phyloP scores from a whole-genome alignment of 2,329 filamentous ascomycete species.

The Lasiodiplodia gonubiensis region DNA sequence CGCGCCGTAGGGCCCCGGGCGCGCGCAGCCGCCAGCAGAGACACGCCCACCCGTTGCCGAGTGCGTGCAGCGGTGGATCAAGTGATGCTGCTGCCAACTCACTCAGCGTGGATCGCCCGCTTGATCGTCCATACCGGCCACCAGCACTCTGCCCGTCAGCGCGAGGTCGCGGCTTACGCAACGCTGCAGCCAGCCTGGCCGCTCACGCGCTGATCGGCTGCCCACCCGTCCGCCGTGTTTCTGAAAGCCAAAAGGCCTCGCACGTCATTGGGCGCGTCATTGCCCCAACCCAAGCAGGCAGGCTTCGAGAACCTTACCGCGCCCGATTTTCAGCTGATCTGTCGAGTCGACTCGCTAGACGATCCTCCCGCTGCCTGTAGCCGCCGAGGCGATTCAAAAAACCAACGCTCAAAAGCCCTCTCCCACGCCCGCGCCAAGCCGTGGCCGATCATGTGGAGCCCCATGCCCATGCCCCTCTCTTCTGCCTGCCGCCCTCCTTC shows the following conservation, averaged over 20 bases:
- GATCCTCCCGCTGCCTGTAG: slow-evolving; percentile 24
- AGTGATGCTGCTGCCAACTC: neutral
- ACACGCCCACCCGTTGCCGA: neutral
- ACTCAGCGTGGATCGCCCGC: slow-evolving; percentile 10
- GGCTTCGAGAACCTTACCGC: slow-evolving; percentile 24
- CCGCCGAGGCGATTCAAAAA: slow-evolving; percentile 7
- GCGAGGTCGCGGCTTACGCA: slow-evolving; percentile 7
- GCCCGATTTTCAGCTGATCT: slow-evolving; percentile 23
- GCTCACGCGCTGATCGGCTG: slow-evolving; percentile 9
- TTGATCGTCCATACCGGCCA: neutral
- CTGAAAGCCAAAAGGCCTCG: neutral
- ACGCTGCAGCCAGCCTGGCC: slow-evolving; percentile 9
- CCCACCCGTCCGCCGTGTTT: slow-evolving; percentile 22
- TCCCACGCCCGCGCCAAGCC: slow-evolving; percentile 12
- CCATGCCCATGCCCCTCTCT: slow-evolving; percentile 1
- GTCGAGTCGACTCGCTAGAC: slow-evolving; percentile 22
- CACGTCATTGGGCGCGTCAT: slow-evolving; percentile 25
- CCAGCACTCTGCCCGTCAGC: neutral
- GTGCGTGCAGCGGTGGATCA: neutral
- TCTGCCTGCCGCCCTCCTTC: neutral
- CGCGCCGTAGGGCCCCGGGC: neutral
- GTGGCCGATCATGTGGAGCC: slow-evolving; percentile 26
- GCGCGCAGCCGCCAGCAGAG: neutral
- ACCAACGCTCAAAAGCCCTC: neutral
- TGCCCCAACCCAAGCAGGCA: slow-evolving; percentile 18